phyloP scores from a whole-genome alignment of 2,329 filamentous ascomycete genomes.

The Colletotrichum liaoningense region DNA sequence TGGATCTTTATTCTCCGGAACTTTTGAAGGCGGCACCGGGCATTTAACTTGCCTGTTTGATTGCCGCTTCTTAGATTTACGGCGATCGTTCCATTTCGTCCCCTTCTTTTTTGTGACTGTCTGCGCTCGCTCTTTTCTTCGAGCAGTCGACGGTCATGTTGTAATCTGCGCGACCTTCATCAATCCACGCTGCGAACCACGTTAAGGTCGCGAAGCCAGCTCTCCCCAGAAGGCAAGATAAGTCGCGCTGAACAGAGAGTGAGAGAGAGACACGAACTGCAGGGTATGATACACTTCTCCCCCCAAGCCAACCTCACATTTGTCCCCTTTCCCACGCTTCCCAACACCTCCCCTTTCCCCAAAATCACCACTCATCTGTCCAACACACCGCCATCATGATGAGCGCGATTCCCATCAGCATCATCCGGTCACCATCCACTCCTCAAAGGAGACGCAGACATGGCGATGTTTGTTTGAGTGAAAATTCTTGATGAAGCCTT shows the following conservation, averaged over 20 bases:
- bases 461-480: conserved; percentile 33
- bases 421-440: conserved; percentile 10
- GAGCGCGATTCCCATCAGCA: conserved; percentile 10
- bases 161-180: conserved; percentile 31
- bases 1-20: conserved; percentile 3
- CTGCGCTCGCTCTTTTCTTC: conserved; percentile 9
- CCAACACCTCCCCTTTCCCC: background rate
- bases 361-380: background rate
- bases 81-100: conserved; percentile 27
- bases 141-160: conserved; percentile 30
- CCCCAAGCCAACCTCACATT: conserved; percentile 31
- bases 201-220: conserved; percentile 30
- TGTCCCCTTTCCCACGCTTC: background rate
- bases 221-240: conserved; percentile 16
- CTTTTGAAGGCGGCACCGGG: conserved; percentile 18
- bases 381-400: conserved; percentile 9
- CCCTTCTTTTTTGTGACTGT: conserved; percentile 32
- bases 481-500: conserved; percentile 35
- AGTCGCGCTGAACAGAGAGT: conserved; percentile 8
- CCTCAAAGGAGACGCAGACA: conserved; percentile 22
- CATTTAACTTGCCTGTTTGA: conserved; percentile 31
- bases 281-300: conserved; percentile 36
- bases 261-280: conserved; percentile 21
- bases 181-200: conserved; percentile 32
- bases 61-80: conserved; percentile 14